A percentile compares a stretch with the other conserved stretches of the same genome.
These are phyloP conservation scores for Schizonepeta tenuifolia DNA, from an alignment of 257 asterid species.

Conservation along the genomic window DNA sequence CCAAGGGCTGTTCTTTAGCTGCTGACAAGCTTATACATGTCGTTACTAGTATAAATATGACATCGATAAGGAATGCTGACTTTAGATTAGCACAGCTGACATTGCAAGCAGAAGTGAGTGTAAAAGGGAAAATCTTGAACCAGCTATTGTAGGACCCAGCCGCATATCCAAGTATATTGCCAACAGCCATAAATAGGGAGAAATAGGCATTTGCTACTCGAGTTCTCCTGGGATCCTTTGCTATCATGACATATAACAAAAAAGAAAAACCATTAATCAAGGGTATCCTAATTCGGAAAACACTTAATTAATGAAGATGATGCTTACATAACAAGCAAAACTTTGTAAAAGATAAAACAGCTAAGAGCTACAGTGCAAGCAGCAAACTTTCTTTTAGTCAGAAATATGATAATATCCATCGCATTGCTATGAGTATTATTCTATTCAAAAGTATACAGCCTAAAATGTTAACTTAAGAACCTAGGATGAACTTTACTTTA, in stretches of 20 bases:
- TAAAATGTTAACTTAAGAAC: neutral
- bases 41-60: constrained; percentile 61
- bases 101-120: constrained; percentile 68
- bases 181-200: constrained; percentile 80
- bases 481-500: neutral
- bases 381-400: neutral
- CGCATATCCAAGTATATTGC: constrained; percentile 84
- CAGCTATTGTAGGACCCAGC: constrained; percentile 82
- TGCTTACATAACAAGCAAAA: neutral
- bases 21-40: constrained; percentile 71
- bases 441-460: neutral
- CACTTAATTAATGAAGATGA: neutral
- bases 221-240: constrained; percentile 78
- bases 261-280: constrained; percentile 11
- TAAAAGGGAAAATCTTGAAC: constrained; percentile 79
- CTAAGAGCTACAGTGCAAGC: neutral
- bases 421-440: neutral
- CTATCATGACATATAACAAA: constrained; percentile 41
- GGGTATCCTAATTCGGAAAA: constrained; percentile 21
- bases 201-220: constrained; percentile 86
- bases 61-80: constrained; percentile 79
- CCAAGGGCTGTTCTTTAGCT: constrained; percentile 63
- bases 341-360: neutral
- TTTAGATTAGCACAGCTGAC: constrained; percentile 83
- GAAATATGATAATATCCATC: neutral